Base-by-base conservation (phyloP, 2,329 filamentous ascomycete genomes). In the Xylogone sp. region DNA sequence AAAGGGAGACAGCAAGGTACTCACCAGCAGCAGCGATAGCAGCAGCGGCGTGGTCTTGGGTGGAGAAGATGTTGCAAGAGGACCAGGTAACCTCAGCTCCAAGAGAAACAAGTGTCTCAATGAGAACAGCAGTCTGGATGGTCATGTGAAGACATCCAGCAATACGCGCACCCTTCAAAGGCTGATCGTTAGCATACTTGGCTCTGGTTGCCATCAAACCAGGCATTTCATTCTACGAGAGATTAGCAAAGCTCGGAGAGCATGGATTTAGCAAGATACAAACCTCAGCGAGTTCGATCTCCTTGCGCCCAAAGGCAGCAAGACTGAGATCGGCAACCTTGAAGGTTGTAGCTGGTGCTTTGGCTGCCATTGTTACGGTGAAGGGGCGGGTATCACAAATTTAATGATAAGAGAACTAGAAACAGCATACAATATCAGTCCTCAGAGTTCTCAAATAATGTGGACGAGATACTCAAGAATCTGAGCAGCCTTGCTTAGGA, bases 61-160 rank as follows among this genome's bases (percentile, higher is more conserved):
- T 97, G 73, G 88, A 94, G 87, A 97, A 99, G 77, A 99, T 97
- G 85, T 99, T 97, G 88, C 94, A 99, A 66, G 88, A 94, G 56
- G 93, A 88, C 94, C 94, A 97, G 71, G 94, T 99, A 67, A 97
- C 88, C 84, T 97, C 94, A 68, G 94, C 94, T 78, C 94, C 94
- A 68, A 99, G 90, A 64, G 87, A 80, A 68, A 82, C 88, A 71
- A 99, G 86, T 62, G 94, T 99, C 86, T 99, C 94, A 75, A 99
- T 99, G 68, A 99, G 87, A 70, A 99, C 94, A 66, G 94, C 94
- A 61, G 94, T 99, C 82, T 99, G 94, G 78, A 99, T 97, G 73
- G 94, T 97, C 13, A 96, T 97, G 87, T 97, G 92, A 73, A 97
- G 81, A 78, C 94, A 97, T 71, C 94, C 94, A 66, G 94, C 94